Evolutionary conservation across 331 rosid species (phyloP).

Genomic region (Pyrus hybrid): DNA sequence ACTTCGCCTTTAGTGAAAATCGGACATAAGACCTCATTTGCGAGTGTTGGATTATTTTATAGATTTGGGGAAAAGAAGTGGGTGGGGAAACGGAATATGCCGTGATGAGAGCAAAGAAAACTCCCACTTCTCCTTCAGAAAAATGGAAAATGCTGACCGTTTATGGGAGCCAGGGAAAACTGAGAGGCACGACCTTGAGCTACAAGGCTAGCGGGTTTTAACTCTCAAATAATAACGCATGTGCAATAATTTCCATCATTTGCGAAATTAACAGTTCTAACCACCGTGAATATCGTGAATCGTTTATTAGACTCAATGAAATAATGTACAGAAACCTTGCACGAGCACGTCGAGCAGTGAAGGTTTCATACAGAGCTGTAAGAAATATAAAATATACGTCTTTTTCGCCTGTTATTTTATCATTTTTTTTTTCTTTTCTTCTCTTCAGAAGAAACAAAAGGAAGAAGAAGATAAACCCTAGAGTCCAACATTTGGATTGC

Average conservation of each 20-base stretch:
- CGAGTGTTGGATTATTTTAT: no score
- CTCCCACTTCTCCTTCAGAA: neutral
- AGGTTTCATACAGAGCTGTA: neutral
- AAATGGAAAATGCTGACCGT: neutral
- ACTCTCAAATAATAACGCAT: neutral
- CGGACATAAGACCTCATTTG: no score
- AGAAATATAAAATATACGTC: neutral
- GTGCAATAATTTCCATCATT: neutral
- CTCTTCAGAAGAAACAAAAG: neutral
- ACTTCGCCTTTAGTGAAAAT: no score
- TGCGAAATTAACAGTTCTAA: neutral
- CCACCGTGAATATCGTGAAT: neutral
- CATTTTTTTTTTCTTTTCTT: neutral
- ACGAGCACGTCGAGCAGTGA: neutral
- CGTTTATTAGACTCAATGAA: neutral
- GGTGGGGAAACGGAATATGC: no score
- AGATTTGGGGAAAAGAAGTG: no score
- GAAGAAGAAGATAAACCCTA: constrained; percentile 4
- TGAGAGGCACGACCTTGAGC: neutral
- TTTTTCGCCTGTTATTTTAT: neutral
- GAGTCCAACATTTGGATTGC: constrained; percentile 81
- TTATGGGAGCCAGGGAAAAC: no score
- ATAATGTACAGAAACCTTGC: neutral
- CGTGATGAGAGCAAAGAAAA: no score
- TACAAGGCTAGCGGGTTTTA: neutral